Evolutionary conservation across 2,329 filamentous ascomycete genomes (phyloP).

Genomic region (Trichoderma breve): DNA sequence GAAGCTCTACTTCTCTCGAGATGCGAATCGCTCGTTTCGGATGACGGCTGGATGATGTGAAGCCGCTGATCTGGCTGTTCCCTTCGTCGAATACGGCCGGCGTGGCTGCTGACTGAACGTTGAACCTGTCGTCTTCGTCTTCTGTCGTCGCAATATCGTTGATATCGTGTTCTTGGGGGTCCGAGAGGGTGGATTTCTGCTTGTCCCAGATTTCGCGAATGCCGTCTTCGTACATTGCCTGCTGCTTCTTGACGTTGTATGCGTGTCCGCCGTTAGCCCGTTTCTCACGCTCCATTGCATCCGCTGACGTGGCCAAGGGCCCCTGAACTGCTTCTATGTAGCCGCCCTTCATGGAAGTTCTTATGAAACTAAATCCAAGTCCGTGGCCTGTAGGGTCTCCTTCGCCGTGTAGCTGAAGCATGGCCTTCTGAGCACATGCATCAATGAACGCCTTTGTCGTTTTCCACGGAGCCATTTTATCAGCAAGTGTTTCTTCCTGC

Average conservation of each 20-base stretch:
- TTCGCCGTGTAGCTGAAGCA: slow-evolving; percentile 91
- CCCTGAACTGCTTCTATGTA: slow-evolving; percentile 78
- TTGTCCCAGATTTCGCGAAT: slow-evolving; percentile 91
- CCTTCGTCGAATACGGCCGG: slow-evolving; percentile 74
- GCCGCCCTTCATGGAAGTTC: slow-evolving; percentile 97
- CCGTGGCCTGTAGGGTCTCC: slow-evolving; percentile 93
- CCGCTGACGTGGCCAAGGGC: slow-evolving; percentile 65
- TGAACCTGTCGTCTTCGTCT: slow-evolving; percentile 66
- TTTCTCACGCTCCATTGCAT: slow-evolving; percentile 83
- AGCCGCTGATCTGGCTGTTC: slow-evolving; percentile 71
- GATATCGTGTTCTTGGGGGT: slow-evolving; percentile 65
- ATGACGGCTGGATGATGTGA: slow-evolving; percentile 62
- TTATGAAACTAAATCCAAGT: slow-evolving; percentile 94
- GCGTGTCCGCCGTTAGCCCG: slow-evolving; percentile 90
- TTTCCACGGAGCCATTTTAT: slow-evolving; percentile 93
- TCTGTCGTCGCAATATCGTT: slow-evolving; percentile 57
- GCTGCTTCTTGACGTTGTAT: slow-evolving; percentile 95
- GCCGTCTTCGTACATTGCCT: slow-evolving; percentile 85
- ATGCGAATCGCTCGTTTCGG: slow-evolving; percentile 70
- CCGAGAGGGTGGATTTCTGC: slow-evolving; percentile 75
- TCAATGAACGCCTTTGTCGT: slow-evolving; percentile 96
- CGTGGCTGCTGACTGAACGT: slow-evolving; percentile 67
- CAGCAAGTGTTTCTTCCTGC: slow-evolving; percentile 70
- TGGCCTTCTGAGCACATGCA: slow-evolving; percentile 90
- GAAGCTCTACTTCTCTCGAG: slow-evolving; percentile 55